Evolutionary conservation across 2,329 filamentous ascomycete genomes (phyloP).

Genomic region (Calonectria fujianensis): DNA sequence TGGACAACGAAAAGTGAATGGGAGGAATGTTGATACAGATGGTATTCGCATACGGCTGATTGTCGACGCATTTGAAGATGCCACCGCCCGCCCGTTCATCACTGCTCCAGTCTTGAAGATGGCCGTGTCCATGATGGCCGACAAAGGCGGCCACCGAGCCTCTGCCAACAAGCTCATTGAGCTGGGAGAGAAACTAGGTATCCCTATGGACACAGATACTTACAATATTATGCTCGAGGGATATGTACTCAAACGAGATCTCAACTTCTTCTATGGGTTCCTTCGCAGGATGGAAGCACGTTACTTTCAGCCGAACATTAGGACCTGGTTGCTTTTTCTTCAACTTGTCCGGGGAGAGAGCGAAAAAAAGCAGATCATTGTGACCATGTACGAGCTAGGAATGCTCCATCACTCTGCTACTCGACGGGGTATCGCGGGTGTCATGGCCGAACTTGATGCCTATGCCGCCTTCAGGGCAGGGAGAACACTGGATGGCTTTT

Average conservation of each 20-base stretch:
- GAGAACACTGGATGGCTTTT: conserved; percentile 60
- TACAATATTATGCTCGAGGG: conserved; percentile 69
- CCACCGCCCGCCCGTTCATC: conserved; percentile 58
- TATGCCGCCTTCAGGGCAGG: conserved; percentile 63
- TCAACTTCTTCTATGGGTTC: conserved; percentile 63
- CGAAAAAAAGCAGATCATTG: conserved; percentile 67
- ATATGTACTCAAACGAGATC: conserved; percentile 63
- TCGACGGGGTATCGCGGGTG: conserved; percentile 62
- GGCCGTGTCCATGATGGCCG: conserved; percentile 65
- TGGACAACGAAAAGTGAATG: conserved; percentile 52
- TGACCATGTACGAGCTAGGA: conserved; percentile 67
- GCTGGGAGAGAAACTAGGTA: conserved; percentile 59
- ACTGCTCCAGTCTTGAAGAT: conserved; percentile 65
- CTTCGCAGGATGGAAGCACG: conserved; percentile 64
- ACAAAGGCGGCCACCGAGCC: conserved; percentile 60
- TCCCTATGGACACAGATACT: conserved; percentile 67
- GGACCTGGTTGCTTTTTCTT: conserved; percentile 70
- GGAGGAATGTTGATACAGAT: conserved; percentile 60
- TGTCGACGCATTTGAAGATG: conserved; percentile 62
- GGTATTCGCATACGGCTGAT: conserved; percentile 63
- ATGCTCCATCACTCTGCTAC: conserved; percentile 63
- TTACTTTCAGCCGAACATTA: conserved; percentile 63
- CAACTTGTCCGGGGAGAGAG: conserved; percentile 76
- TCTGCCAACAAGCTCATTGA: conserved; percentile 61
- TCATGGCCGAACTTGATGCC: conserved; percentile 66